Evolutionary conservation across 352 stramenopile genomes (phyloP).

Genomic region (Elongisporangium prolatum): DNA sequence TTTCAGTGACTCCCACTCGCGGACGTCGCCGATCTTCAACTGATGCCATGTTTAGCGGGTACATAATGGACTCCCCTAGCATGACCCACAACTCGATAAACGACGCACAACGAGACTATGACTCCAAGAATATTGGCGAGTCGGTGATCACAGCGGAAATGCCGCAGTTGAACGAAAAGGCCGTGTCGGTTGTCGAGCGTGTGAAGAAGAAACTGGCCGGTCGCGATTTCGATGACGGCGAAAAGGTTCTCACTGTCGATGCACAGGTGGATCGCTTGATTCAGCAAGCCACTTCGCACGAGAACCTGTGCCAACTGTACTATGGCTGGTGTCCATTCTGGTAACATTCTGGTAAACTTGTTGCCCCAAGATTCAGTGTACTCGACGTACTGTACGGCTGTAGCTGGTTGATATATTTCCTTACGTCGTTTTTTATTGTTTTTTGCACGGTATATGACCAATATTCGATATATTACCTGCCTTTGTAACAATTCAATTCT

Average conservation of each 20-base stretch:
- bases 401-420: neutral
- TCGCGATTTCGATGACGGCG: conserved; percentile 94
- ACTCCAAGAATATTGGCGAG: conserved; percentile 46
- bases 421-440: neutral
- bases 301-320: conserved; percentile 99
- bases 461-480: neutral
- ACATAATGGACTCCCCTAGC: conserved; percentile 48
- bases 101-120: conserved; percentile 45
- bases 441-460: neutral
- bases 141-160: conserved; percentile 59
- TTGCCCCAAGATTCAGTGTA: conserved; percentile 1
- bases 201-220: conserved; percentile 99
- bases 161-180: conserved; percentile 86
- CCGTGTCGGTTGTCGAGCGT: conserved; percentile 94
- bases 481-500: too few species aligned
- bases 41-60: conserved; percentile 51
- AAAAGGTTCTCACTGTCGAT: conserved; percentile 74
- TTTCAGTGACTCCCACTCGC: conserved; percentile 30
- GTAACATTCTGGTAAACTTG: conserved; percentile 80
- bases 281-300: conserved; percentile 96
- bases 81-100: conserved; percentile 61
- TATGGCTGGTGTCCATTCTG: conserved; percentile 97
- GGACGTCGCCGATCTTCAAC: conserved; percentile 58
- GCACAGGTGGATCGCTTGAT: conserved; percentile 98
- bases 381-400: neutral